phyloP scores from a whole-genome alignment of 805 yeast genomes.

The Kodamaea neixiangensis region DNA sequence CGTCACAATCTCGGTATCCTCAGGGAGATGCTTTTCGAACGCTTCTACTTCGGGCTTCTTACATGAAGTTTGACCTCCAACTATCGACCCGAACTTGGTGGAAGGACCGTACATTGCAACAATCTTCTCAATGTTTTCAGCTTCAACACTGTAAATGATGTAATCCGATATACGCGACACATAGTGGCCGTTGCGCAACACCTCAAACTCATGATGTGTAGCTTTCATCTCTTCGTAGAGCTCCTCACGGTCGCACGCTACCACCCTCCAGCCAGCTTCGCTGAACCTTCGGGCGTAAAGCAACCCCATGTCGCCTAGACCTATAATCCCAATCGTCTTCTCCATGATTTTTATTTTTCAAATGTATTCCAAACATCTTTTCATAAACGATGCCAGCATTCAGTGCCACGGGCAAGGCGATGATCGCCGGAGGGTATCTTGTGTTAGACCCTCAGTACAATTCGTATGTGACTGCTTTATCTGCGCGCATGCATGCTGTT shows the following conservation, averaged over 20 bases:
- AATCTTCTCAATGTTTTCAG: slow-evolving; percentile 74
- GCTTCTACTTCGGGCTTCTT: slow-evolving; percentile 88
- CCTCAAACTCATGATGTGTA: slow-evolving; percentile 50
- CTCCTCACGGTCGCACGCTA: slow-evolving; percentile 85
- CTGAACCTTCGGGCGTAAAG: slow-evolving; percentile 79
- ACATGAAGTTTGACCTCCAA: slow-evolving; percentile 98
- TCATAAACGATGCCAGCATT: slow-evolving; percentile 46
- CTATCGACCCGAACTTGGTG: slow-evolving; percentile 82
- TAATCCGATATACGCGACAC: slow-evolving; percentile 84
- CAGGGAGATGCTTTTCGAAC: slow-evolving; percentile 73
- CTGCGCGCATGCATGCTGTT: slow-evolving; percentile 86
- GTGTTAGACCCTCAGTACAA: slow-evolving; percentile 77
- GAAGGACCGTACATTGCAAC: slow-evolving; percentile 82
- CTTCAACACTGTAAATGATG: slow-evolving; percentile 89
- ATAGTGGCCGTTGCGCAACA: slow-evolving; percentile 76
- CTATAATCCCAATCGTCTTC: slow-evolving; percentile 84
- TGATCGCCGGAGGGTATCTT: slow-evolving; percentile 91
- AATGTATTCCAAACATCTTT: background rate
- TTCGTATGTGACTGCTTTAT: slow-evolving; percentile 83
- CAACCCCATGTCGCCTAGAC: slow-evolving; percentile 96
- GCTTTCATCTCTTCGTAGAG: slow-evolving; percentile 46
- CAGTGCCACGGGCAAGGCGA: slow-evolving; percentile 95
- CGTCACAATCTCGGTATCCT: slow-evolving; percentile 79
- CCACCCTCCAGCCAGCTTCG: slow-evolving; percentile 84
- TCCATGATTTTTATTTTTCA: background rate